Base-by-base conservation (phyloP, 805 yeast genomes). In the Pachysolen tannophilus region DNA sequence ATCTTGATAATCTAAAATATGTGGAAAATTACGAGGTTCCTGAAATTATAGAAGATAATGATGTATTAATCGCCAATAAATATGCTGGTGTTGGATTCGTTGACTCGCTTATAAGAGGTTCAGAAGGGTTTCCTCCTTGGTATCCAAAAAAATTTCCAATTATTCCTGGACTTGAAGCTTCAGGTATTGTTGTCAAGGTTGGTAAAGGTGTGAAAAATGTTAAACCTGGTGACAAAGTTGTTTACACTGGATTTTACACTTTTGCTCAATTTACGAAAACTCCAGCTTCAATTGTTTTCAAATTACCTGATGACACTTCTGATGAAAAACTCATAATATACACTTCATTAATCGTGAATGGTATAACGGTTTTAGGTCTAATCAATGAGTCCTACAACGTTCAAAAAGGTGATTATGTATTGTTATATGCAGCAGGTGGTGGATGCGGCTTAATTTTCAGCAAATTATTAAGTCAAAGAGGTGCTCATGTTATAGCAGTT, bases 381-480 rank as follows among this genome's bases (percentile, higher is more conserved):
- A 60, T 75, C 31, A 60, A 65, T 25, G 86, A 82, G 42, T 72
- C 92, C 2, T 75, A 82, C 50, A 49, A 65, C 2, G 82, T 84
- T 26, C 53, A 83, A 46, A 62, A 70, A 52, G 88, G 76, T 35
- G 96, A 90, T 39, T 69, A 58, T 45, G 70, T 82, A 29, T 65
- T 88, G 32, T 78, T 85, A 18, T 85, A 87, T 63, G 97, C 97
- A 4, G 95, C 95, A 6, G 96, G 97, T 3, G 97, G 97, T 31
- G 96, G 97, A 38, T 90, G 84, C 33, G 97, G 97, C 4, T 67
- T 73, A 34, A 45, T 84, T 14, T 60, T 86, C 35, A 63, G 67
- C 33, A 95, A 87, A 55, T 60, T 87, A 56, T 57, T 81, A 33
- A 55, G 65, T 20, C 49, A 58, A 17, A 65, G 61, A 32, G 94